Evolutionary conservation across 1,139 yeast species (phyloP), one percentile per base, ranked within the genome.

Genomic region (Yamadazyma songkhlaensis): DNA sequence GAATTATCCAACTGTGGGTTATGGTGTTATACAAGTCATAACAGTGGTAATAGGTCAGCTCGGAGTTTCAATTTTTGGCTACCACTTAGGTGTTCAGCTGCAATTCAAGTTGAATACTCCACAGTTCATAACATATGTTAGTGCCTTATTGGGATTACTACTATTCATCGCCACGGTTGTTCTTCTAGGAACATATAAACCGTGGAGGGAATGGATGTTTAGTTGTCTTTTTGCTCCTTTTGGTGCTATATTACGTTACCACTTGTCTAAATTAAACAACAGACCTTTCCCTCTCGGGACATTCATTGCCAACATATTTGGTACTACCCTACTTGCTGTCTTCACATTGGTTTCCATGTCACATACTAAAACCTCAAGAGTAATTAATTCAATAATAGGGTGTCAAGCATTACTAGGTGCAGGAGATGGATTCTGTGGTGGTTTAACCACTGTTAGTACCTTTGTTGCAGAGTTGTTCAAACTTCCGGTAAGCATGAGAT

Each of bases 371-470:
- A 39, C 48, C 0, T 35, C 36, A 1, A 50, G 59, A 2, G 49
- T 80, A 5, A 56, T 77, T 1, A 43, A 58, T 1, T 51, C 56
- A 25, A 31, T 49, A 0, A 48, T 72, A 2, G 59, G 72, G 1
- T 74, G 85, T 44, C 77, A 74, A 27, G 77, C 83, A 3, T 49
- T 84, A 0, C 50, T 50, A 8, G 95, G 86, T 0, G 57, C 87
- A 1, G 69, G 64, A 9, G 75, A 77, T 46, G 96, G 96, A 0
- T 83, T 80, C 44, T 83, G 94, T 54, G 96, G 95, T 0, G 72
- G 80, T 4, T 59, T 86, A 33, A 80, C 92, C 26, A 89, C 96
- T 0, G 77, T 86, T 26, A 81, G 89, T 39, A 83, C 96, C 0
- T 83, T 88, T 49, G 72, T 84, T 3, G 78, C 74, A 24, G 96